phyloP scores from a whole-genome alignment of 2,329 filamentous ascomycete genomes.

The Parastagonospora nodorum region DNA sequence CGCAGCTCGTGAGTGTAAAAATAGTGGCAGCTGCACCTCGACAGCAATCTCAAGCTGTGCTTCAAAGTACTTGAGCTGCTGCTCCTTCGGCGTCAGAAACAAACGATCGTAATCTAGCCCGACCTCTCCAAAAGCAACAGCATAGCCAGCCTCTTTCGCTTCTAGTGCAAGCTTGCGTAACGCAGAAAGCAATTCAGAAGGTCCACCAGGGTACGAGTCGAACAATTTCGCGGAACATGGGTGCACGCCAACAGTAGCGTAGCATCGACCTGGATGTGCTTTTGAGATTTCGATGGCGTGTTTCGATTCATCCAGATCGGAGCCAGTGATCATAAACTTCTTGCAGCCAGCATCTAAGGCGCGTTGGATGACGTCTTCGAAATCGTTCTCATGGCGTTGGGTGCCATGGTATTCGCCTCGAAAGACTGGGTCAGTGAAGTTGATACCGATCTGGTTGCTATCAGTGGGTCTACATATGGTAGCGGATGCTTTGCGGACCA shows the following conservation, averaged over 20 bases:
- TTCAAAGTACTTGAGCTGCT: constrained; percentile 84
- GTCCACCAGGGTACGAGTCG: constrained; percentile 64
- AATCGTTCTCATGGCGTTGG: constrained; percentile 73
- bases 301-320: constrained; percentile 77
- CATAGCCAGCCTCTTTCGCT: constrained; percentile 63
- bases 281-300: constrained; percentile 75
- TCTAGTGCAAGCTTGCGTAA: constrained; percentile 69
- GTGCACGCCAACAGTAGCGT: constrained; percentile 90
- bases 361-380: constrained; percentile 76
- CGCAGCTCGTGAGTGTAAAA: constrained; percentile 89
- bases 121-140: constrained; percentile 88
- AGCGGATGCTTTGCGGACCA: constrained; percentile 34
- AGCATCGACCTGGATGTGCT: constrained; percentile 78
- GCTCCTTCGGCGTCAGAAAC: constrained; percentile 76
- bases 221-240: constrained; percentile 87
- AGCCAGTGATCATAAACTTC: constrained; percentile 93
- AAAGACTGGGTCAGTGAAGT: constrained; percentile 91
- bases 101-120: constrained; percentile 95
- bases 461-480: constrained; percentile 12
- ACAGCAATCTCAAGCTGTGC: constrained; percentile 80
- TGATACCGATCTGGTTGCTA: constrained; percentile 78
- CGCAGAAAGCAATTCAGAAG: constrained; percentile 59
- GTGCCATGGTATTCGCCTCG: constrained; percentile 82
- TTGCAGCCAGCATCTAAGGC: constrained; percentile 78
- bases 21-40: constrained; percentile 79